Base-by-base conservation (phyloP, 345 rosid genomes). In the Aquilaria yunnanensis region DNA sequence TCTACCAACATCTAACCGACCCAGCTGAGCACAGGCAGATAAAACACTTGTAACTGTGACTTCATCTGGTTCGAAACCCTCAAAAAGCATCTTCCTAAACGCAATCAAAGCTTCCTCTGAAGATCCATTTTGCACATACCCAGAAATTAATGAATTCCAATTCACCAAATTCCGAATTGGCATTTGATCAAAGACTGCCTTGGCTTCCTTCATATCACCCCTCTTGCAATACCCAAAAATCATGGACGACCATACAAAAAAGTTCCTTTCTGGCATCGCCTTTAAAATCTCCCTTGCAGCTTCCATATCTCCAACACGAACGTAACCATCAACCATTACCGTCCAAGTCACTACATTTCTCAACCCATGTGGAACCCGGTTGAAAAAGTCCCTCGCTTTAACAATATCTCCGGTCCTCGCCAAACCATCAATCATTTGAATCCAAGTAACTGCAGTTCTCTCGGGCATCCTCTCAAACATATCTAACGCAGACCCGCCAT, bases 11-110 rank as follows among this genome's bases (percentile, higher is more conserved):
- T 81, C 79, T 62, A 87, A 65, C 50, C 74, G 66, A 14, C 90
- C 86, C 53, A 75, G 67, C 70, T 82, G 96, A 68, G 90, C 89
- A 80, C 96, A 85, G 60, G 93, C 92, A 64, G 96, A 87, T 52
- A 85, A 69, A 68, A 77, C 77, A 71, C 93, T 73, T 0, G 78
- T 75, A 57, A 80, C 67, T 0, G 92, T 84, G 52, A 87, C 68
- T 63, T 75, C 90, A 81, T 90, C 90, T 0, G 96, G 83, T 60
- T 79, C 80, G 54, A 75, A 77, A 32, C 85, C 87, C 57, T 85
- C 85, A 54, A 47, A 62, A 69, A 67, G 83, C 96, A 90, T 83
- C 56, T 52, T 58, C 57, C 69, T n/a, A 51, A 79, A 85, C 30
- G 77, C 80, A 68, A 74, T 77, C 73, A 88, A 66, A 64, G 89